These are phyloP conservation scores for Ophiostoma australiae DNA, from an alignment of 2,329 filamentous ascomycete species.

Conservation along the genomic window DNA sequence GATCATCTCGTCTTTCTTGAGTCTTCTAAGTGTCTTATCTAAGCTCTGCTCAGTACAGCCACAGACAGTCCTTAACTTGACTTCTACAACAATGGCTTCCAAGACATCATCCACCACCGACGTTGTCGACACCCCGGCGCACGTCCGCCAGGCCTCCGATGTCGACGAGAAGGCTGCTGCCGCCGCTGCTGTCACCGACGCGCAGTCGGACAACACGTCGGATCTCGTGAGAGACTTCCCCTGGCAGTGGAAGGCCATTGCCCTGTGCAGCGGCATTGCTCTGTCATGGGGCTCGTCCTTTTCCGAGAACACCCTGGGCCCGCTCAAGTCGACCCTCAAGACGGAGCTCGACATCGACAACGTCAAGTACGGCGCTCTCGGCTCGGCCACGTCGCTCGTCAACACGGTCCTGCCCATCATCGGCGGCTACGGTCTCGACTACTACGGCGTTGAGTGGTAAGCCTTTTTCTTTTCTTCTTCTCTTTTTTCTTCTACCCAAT, in stretches of 20 bases:
- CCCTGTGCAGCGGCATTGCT: conserved; percentile 28
- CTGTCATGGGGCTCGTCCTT: conserved; percentile 32
- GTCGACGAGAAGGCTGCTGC: conserved; percentile 10
- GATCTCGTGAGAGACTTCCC: conserved; percentile 27
- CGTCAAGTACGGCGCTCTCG: conserved; percentile 30
- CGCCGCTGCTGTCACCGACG: not conserved
- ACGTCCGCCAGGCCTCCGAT: not conserved
- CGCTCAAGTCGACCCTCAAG: conserved; percentile 29
- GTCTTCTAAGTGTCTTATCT: not conserved
- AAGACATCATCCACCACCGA: not conserved
- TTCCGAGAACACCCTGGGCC: conserved; percentile 30
- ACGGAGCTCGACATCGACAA: conserved; percentile 30
- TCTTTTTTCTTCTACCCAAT: not conserved
- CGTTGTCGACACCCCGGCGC: not conserved
- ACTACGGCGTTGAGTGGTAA: conserved; percentile 32
- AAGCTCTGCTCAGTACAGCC: not conserved
- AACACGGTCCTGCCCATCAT: conserved; percentile 31
- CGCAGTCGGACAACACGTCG: conserved; percentile 19
- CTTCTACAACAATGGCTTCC: conserved; percentile 5
- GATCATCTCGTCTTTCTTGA: not conserved
- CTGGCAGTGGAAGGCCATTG: conserved; percentile 29
- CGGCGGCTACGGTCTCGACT: conserved; percentile 31
- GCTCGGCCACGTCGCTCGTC: conserved; percentile 30
- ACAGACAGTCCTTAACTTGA: not conserved
- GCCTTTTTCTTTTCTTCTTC: not conserved